A percentile compares a stretch with the other conserved stretches of the same genome.
phyloP scores from a whole-genome alignment of 148 eudicot genomes.

The Rhododendron williamsianum region DNA sequence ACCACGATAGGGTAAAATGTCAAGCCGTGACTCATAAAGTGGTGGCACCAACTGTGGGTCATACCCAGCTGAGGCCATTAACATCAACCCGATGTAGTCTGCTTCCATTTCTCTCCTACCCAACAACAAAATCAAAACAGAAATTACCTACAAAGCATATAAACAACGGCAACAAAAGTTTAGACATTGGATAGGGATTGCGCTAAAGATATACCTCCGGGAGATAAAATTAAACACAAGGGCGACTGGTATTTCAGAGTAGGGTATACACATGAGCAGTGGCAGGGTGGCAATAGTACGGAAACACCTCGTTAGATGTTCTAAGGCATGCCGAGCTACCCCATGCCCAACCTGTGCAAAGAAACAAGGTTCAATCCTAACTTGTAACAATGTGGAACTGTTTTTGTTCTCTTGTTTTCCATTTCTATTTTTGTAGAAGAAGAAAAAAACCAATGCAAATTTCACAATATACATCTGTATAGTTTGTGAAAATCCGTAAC shows the following conservation, averaged over 20 bases:
- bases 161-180: not conserved
- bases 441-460: no score
- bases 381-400: no score
- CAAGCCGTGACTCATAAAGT: not conserved
- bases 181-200: not conserved
- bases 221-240: not conserved
- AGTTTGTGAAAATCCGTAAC: not conserved
- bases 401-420: no score
- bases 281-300: not conserved
- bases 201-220: not conserved
- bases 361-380: not conserved
- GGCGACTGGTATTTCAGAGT: not conserved
- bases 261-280: not conserved
- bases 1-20: not conserved
- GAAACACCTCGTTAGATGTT: not conserved
- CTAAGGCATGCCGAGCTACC: not conserved
- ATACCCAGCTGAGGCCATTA: not conserved
- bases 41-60: not conserved
- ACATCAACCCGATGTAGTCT: not conserved
- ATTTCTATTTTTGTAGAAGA: not conserved
- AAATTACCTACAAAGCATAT: not conserved
- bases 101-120: not conserved
- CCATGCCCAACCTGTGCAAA: not conserved
- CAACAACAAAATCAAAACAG: not conserved
- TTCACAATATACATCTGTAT: not conserved